phyloP scores from a whole-genome alignment of 139 green algal genomes.

The Pseudopediastrum boryanum region DNA sequence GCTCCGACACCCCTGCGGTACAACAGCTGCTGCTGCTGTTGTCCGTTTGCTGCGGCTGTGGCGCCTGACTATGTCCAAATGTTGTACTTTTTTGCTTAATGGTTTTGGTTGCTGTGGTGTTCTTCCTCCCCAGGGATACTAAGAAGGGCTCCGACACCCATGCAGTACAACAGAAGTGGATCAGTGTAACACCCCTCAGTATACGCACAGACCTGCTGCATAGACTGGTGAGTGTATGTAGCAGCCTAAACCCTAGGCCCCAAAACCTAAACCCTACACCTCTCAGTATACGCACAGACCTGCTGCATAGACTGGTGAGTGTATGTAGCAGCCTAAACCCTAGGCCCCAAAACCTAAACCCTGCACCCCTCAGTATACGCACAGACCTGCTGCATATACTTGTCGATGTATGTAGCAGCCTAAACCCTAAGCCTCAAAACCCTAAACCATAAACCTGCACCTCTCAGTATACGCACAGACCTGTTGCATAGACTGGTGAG shows the following conservation, averaged over 20 bases:
- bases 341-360: too few relatives aligned
- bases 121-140: constrained; percentile 42
- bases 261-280: too few relatives aligned
- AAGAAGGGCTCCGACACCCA: constrained; percentile 61
- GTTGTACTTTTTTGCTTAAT: neutral
- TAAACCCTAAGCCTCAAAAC: too few relatives aligned
- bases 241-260: too few relatives aligned
- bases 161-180: constrained; percentile 68
- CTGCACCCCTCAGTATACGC: constrained; percentile 60
- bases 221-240: constrained; percentile 29
- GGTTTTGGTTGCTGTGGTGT: neutral
- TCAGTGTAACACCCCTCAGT: constrained; percentile 62
- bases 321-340: too few relatives aligned
- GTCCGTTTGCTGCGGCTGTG: neutral
- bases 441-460: too few relatives aligned
- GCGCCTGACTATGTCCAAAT: neutral
- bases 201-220: constrained; percentile 48
- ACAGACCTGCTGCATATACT: constrained; percentile 39
- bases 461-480: constrained; percentile 53
- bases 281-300: constrained; percentile 50
- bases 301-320: constrained; percentile 33
- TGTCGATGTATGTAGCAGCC: too few relatives aligned
- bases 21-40: neutral
- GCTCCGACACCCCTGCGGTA: neutral
- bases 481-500: constrained; percentile 34